Conservation (phyloP, 2,329 filamentous ascomycete species). For the Ophiostoma australiae region DNA sequence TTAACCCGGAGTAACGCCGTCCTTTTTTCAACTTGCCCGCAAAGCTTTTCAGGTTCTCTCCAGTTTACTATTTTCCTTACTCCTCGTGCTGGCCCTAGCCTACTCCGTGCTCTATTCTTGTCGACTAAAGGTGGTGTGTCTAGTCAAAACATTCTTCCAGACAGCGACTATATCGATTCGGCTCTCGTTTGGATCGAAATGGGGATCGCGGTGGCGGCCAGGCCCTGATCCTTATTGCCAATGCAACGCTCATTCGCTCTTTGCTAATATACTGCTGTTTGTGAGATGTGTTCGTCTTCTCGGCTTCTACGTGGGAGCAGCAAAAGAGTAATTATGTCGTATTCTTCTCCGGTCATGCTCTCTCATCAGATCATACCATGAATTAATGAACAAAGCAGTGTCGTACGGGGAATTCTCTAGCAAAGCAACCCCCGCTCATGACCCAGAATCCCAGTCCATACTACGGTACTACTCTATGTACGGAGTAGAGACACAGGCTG, state of each 20-base stretch:
- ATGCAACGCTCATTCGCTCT: background rate
- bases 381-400: background rate
- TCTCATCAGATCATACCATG: background rate
- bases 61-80: background rate
- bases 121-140: background rate
- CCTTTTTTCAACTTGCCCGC: constrained; percentile 6
- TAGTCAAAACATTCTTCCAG: constrained; percentile 2
- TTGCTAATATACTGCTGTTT: background rate
- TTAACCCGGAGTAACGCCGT: constrained; percentile 14
- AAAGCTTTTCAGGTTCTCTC: background rate
- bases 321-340: background rate
- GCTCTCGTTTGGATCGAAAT: background rate
- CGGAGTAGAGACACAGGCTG: too few relatives aligned
- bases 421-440: background rate
- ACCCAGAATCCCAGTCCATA: constrained; percentile 3
- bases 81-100: background rate
- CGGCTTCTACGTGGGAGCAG: background rate
- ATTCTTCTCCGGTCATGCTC: background rate
- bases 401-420: background rate
- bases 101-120: background rate
- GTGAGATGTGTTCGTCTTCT: too few relatives aligned
- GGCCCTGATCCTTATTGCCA: background rate
- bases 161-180: background rate
- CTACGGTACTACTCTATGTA: too few relatives aligned
- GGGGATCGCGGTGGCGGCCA: background rate